phyloP scores from a whole-genome alignment of 768 basidiomycete species.

The Fomitopsis pulvina region DNA sequence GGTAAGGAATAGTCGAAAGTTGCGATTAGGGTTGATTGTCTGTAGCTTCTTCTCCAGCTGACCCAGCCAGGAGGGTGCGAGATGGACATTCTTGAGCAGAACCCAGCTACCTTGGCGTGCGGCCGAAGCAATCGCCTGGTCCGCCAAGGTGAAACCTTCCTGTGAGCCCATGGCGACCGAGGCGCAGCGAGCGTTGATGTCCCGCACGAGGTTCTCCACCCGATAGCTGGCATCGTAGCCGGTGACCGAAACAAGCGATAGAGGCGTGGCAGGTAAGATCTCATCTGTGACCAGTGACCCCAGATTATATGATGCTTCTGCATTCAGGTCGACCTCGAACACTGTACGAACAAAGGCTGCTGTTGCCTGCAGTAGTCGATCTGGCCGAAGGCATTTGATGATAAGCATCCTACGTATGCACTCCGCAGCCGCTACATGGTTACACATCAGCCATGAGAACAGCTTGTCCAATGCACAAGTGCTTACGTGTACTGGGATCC shows the following conservation, averaged over 20 bases:
- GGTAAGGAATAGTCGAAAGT: constrained; percentile 95
- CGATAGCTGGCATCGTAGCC: constrained; percentile 99
- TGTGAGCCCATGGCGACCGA: constrained; percentile 98
- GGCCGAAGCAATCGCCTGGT: constrained; percentile 91
- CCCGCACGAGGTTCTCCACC: constrained; percentile 81
- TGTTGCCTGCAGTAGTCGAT: constrained; percentile 82
- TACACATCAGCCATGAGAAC: background rate
- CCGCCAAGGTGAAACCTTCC: constrained; percentile 93
- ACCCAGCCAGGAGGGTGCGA: constrained; percentile 93
- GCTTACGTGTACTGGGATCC: constrained; percentile 73
- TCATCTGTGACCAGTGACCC: constrained; percentile 73
- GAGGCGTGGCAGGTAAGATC: constrained; percentile 71
- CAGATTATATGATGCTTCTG: constrained; percentile 70
- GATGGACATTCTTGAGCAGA: constrained; percentile 93
- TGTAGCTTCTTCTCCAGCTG: constrained; percentile 96
- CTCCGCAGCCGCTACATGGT: constrained; percentile 52
- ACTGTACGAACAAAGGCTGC: constrained; percentile 66
- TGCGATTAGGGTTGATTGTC: constrained; percentile 80
- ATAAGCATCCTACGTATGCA: constrained; percentile 72
- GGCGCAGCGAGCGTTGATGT: constrained; percentile 67
- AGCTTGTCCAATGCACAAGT: background rate
- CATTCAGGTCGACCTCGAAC: constrained; percentile 76
- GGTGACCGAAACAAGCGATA: constrained; percentile 88
- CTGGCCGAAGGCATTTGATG: constrained; percentile 89
- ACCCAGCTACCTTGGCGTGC: constrained; percentile 96